A percentile compares a stretch with the other conserved stretches of the same genome.
phyloP scores from a whole-genome alignment of 768 basidiomycete species.

The Panellus pusillus region DNA sequence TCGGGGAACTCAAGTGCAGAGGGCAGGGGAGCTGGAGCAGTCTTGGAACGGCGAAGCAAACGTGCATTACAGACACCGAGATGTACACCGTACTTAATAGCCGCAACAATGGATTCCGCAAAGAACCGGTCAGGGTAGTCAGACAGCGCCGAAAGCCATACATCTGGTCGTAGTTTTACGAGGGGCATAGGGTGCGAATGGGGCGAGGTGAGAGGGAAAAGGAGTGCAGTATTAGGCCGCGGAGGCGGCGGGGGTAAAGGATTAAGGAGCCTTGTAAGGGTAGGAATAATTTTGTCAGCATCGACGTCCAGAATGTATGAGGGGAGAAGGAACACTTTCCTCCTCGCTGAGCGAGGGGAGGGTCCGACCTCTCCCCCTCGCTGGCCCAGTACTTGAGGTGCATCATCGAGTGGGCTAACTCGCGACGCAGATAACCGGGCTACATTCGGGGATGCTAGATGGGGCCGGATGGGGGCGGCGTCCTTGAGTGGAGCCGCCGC shows the following conservation, averaged over 20 bases:
- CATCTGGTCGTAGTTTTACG: not conserved
- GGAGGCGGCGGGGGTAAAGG: not conserved
- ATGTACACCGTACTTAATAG: constrained; percentile 11
- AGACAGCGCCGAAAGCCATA: not conserved
- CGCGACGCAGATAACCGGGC: not conserved
- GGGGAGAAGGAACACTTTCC: constrained; percentile 2
- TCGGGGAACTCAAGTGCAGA: constrained; percentile 14
- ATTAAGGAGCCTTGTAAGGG: too few species aligned
- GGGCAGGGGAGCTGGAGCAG: constrained; percentile 4
- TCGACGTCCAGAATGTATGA: not conserved
- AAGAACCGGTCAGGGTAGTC: constrained; percentile 8
- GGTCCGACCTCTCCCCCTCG: constrained; percentile 4
- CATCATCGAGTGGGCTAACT: not conserved
- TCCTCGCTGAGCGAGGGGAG: constrained; percentile 10
- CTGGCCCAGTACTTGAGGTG: not conserved
- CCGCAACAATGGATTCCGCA: constrained; percentile 1
- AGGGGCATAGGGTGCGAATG: constrained; percentile 11
- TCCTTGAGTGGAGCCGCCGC: too few species aligned
- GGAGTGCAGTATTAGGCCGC: constrained; percentile 13
- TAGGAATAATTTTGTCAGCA: not conserved
- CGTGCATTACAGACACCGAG: constrained; percentile 4
- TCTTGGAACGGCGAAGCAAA: not conserved
- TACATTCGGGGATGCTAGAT: constrained; percentile 11
- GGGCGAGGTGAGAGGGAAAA: constrained; percentile 7
- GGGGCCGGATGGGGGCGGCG: too few species aligned